Evolutionary conservation across 2,329 filamentous ascomycete genomes (phyloP).

Genomic region (Elsinoe necatrix): DNA sequence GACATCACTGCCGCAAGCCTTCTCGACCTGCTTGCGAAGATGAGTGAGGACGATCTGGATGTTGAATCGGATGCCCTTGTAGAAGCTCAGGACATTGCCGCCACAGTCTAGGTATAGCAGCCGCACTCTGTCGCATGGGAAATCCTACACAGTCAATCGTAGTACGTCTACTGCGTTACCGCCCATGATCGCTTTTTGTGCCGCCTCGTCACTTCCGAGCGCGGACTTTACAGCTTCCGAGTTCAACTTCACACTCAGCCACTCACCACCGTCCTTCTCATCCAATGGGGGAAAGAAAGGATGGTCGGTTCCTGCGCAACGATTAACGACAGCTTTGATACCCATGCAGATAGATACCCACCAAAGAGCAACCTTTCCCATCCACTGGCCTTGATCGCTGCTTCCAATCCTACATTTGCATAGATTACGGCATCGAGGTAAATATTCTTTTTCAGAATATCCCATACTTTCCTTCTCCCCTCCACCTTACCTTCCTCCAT

Average conservation of each 20-base stretch:
- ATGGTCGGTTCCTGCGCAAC: conserved; percentile 58
- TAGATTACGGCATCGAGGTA: conserved; percentile 85
- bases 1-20: conserved; percentile 60
- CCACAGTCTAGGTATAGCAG: too few relatives aligned
- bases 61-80: conserved; percentile 34
- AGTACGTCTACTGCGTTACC: conserved; percentile 51
- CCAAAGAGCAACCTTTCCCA: conserved; percentile 67
- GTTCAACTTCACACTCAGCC: conserved; percentile 60
- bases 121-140: not conserved
- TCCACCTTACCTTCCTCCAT: conserved; percentile 52
- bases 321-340: not conserved
- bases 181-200: conserved; percentile 49
- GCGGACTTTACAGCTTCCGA: conserved; percentile 48
- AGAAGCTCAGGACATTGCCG: too few relatives aligned
- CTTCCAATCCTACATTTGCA: conserved; percentile 62
- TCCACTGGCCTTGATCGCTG: conserved; percentile 59
- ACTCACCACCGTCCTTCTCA: conserved; percentile 53
- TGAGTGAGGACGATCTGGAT: conserved; percentile 43
- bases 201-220: conserved; percentile 39
- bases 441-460: conserved; percentile 63
- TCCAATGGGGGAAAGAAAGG: conserved; percentile 74
- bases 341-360: conserved; percentile 25
- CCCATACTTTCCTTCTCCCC: conserved; percentile 53
- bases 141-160: conserved; percentile 18
- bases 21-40: conserved; percentile 38